Conservation (phyloP, 177 flowering plant species). For the Vitis hybrid region DNA sequence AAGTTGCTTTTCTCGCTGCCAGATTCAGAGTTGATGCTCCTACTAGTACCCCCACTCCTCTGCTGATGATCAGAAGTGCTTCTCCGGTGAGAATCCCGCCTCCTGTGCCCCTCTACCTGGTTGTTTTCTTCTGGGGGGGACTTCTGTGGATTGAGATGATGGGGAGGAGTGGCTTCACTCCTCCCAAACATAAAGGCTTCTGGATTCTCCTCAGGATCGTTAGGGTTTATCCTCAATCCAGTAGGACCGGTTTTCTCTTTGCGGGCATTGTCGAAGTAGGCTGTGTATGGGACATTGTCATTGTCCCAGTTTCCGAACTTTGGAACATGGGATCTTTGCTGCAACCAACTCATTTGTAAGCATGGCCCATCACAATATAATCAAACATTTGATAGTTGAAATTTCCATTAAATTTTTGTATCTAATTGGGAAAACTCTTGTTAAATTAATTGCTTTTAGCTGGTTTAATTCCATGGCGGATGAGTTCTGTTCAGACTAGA, state of each 20-base stretch:
- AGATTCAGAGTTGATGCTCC: constrained; percentile 27
- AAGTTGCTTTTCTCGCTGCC: constrained; percentile 36
- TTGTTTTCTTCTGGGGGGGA: background rate
- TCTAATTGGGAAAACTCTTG: background rate
- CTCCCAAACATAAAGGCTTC: constrained; percentile 32
- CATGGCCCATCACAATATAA: background rate
- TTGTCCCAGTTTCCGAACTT: constrained; percentile 64
- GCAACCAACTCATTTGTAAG: constrained; percentile 13
- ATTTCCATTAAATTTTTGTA: too few species aligned
- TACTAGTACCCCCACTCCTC: constrained; percentile 11
- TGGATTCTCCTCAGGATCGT: constrained; percentile 67
- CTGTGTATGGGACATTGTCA: constrained; percentile 56
- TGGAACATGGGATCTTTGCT: constrained; percentile 49
- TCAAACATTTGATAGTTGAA: too few species aligned
- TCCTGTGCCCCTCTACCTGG: constrained; percentile 2
- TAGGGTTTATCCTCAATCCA: constrained; percentile 48
- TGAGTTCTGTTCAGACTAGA: too few species aligned
- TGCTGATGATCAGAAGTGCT: constrained; percentile 1
- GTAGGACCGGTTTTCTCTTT: constrained; percentile 29
- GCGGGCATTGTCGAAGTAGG: constrained; percentile 57
- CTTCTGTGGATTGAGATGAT: constrained; percentile 2
- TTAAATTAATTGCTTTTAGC: background rate
- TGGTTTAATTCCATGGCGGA: too few species aligned
- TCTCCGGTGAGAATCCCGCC: constrained; percentile 8
- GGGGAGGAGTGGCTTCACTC: constrained; percentile 6